These are phyloP conservation scores for Wickerhamiella occidentalis DNA, from an alignment of 805 yeast species.

Conservation along the genomic window DNA sequence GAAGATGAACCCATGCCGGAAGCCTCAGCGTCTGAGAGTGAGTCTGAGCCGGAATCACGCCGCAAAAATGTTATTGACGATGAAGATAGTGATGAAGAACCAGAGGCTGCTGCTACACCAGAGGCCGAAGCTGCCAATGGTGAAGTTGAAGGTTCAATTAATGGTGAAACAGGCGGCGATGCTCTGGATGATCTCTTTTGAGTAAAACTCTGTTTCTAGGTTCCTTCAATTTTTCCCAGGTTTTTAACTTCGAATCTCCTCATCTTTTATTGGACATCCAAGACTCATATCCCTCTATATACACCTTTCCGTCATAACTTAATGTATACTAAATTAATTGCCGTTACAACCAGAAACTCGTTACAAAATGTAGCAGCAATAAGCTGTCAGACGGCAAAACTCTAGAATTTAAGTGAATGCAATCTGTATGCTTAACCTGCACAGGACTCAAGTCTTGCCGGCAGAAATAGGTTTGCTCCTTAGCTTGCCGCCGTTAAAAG, in stretches of 20 bases:
- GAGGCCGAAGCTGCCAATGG: constrained; percentile 14
- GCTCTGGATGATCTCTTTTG: constrained; percentile 22
- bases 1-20: constrained; percentile 25
- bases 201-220: too few relatives aligned
- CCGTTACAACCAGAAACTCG: too few relatives aligned
- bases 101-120: constrained; percentile 15
- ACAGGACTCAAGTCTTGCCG: too few relatives aligned
- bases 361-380: neutral
- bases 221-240: too few relatives aligned
- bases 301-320: too few relatives aligned
- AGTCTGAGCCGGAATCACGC: constrained; percentile 13
- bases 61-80: constrained; percentile 7
- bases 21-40: constrained; percentile 3
- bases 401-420: neutral
- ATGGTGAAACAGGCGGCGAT: constrained; percentile 19
- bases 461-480: too few relatives aligned
- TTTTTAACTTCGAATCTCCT: neutral
- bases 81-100: constrained; percentile 11
- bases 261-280: neutral
- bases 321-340: too few relatives aligned
- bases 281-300: too few relatives aligned
- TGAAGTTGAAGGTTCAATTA: constrained; percentile 11
- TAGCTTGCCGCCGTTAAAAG: too few relatives aligned
- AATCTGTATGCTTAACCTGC: too few relatives aligned
- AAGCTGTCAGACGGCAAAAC: neutral